Evolutionary conservation across 306 rosid species (phyloP).

Genomic region (Parietaria judaica): DNA sequence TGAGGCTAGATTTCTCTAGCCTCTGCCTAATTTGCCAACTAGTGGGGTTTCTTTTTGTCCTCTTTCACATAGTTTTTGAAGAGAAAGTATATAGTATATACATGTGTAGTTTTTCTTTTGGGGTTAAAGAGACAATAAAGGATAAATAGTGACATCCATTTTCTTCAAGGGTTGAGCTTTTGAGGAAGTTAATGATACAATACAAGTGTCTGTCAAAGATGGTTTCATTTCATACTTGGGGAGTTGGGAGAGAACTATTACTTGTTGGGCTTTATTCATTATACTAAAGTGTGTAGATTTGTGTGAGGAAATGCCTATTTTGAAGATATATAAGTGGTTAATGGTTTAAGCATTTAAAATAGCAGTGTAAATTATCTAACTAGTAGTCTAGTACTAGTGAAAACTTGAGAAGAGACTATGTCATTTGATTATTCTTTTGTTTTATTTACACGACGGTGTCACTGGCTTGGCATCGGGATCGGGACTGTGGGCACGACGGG

Average conservation of each 20-base stretch:
- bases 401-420: too few relatives aligned
- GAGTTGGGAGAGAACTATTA: too few relatives aligned
- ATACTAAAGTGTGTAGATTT: too few relatives aligned
- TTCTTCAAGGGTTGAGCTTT: slow-evolving; percentile 44
- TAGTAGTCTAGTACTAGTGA: too few relatives aligned
- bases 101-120: background rate
- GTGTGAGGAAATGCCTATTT: too few relatives aligned
- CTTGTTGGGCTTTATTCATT: too few relatives aligned
- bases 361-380: slow-evolving; percentile 8
- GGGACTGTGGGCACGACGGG: too few relatives aligned
- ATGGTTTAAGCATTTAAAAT: too few relatives aligned
- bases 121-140: background rate
- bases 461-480: too few relatives aligned
- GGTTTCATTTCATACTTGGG: slow-evolving; percentile 41
- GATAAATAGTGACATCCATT: slow-evolving; percentile 25
- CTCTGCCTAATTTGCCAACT: slow-evolving; percentile 5
- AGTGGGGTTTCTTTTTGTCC: slow-evolving; percentile 32
- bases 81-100: background rate
- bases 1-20: slow-evolving; percentile 16
- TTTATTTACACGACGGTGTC: too few relatives aligned
- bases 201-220: slow-evolving; percentile 37
- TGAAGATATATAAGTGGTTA: too few relatives aligned
- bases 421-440: too few relatives aligned
- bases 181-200: slow-evolving; percentile 29
- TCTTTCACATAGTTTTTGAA: slow-evolving; percentile 26